Conservation (phyloP, 2,329 filamentous ascomycete genomes). For the Fusarium dlaminii region DNA sequence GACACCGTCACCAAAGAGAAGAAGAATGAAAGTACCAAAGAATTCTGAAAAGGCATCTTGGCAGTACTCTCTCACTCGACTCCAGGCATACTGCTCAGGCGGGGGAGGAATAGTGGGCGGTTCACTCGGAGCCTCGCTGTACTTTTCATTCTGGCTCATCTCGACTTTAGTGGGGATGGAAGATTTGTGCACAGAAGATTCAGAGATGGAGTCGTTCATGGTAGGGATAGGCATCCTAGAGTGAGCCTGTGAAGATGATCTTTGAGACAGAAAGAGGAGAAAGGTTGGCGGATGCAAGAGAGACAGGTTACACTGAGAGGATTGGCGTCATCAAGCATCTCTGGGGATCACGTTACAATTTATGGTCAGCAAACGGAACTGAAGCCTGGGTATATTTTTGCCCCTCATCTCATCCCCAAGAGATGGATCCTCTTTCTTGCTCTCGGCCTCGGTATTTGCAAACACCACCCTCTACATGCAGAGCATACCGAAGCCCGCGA, state of each 20-base stretch:
- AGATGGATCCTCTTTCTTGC: neutral
- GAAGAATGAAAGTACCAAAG: slow-evolving; percentile 72
- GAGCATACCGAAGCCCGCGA: slow-evolving; percentile 10
- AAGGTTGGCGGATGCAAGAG: slow-evolving; percentile 15
- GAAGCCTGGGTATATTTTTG: neutral
- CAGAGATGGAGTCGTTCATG: slow-evolving; percentile 47
- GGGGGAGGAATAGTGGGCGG: slow-evolving; percentile 19
- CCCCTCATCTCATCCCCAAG: slow-evolving; percentile 26
- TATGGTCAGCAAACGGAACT: slow-evolving; percentile 31
- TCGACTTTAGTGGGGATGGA: slow-evolving; percentile 44
- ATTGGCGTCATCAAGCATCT: slow-evolving; percentile 26
- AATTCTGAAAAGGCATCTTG: slow-evolving; percentile 74
- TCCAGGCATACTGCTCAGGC: slow-evolving; percentile 57
- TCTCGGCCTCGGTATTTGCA: slow-evolving; percentile 23
- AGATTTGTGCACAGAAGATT: slow-evolving; percentile 48
- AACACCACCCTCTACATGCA: slow-evolving; percentile 1
- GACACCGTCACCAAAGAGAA: slow-evolving; percentile 76
- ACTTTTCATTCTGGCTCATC: slow-evolving; percentile 42
- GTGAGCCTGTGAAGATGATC: neutral
- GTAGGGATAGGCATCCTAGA: slow-evolving; percentile 43
- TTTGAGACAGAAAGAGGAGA: neutral
- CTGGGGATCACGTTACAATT: slow-evolving; percentile 38
- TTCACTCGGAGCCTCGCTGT: slow-evolving; percentile 35
- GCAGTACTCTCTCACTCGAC: slow-evolving; percentile 58
- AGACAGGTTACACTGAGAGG: slow-evolving; percentile 10